Percentiles rank a stretch among this genome's conserved stretches.
Conservation (phyloP, 192 early-diverging fungal genomes). For the Mortierella claussenii region DNA sequence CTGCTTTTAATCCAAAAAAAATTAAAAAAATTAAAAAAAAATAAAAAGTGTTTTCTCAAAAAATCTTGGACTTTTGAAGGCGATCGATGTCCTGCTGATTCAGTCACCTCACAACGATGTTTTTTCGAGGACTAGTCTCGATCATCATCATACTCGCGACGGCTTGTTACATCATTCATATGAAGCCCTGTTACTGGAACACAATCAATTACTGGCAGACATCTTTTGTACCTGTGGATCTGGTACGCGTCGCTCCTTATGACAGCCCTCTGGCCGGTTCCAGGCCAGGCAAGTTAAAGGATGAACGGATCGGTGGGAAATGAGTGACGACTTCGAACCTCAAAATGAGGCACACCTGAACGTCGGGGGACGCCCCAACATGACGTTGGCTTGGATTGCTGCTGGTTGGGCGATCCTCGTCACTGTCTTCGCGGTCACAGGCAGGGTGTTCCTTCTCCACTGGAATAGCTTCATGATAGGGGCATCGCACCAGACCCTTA, state of each 20-base stretch:
- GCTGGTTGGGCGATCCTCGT: slow-evolving; percentile 69
- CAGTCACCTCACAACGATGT: slow-evolving; percentile 64
- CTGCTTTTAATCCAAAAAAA: slow-evolving; percentile 74
- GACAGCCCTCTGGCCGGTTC: slow-evolving; percentile 68
- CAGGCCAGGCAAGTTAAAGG: slow-evolving; percentile 46
- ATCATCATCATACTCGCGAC: slow-evolving; percentile 73
- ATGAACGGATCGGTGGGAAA: slow-evolving; percentile 46
- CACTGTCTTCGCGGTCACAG: slow-evolving; percentile 59
- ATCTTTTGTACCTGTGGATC: slow-evolving; percentile 71
- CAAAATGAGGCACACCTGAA: slow-evolving; percentile 32
- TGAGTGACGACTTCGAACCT: slow-evolving; percentile 44
- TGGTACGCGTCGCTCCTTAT: slow-evolving; percentile 75
- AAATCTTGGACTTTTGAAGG: slow-evolving; percentile 74
- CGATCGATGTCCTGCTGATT: slow-evolving; percentile 74
- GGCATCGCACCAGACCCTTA: not conserved
- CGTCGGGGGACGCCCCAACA: slow-evolving; percentile 45
- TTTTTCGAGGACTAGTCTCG: slow-evolving; percentile 76
- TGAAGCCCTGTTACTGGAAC: slow-evolving; percentile 78
- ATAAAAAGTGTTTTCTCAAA: slow-evolving; percentile 84
- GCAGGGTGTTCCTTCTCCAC: slow-evolving; percentile 30
- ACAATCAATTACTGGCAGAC: slow-evolving; percentile 81
- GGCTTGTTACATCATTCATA: slow-evolving; percentile 79
- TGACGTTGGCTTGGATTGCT: slow-evolving; percentile 59
- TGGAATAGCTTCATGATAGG: slow-evolving; percentile 18
- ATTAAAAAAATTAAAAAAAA: too few species aligned